Evolutionary conservation across 2,329 filamentous ascomycete species (phyloP).

Genomic region (Pyrenophora teres): DNA sequence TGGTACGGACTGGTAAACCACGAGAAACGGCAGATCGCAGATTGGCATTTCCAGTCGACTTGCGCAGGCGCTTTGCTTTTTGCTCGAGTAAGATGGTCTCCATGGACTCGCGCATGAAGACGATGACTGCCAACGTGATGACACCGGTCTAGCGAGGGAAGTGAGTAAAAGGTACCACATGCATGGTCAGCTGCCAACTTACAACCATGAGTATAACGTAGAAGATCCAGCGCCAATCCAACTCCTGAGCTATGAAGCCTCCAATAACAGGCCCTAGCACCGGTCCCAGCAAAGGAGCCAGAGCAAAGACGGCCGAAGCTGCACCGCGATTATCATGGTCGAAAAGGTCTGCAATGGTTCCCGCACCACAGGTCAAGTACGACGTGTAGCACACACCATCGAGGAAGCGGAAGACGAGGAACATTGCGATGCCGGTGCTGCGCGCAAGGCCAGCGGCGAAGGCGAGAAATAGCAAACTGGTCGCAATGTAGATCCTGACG

Average conservation of each 20-base stretch:
- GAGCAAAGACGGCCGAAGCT: slow-evolving; percentile 41
- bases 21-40: no score
- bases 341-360: slow-evolving; percentile 47
- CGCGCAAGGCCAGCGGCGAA: slow-evolving; percentile 40
- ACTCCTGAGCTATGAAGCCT: slow-evolving; percentile 66
- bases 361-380: slow-evolving; percentile 46
- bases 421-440: slow-evolving; percentile 17
- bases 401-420: slow-evolving; percentile 43
- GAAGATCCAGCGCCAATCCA: slow-evolving; percentile 76
- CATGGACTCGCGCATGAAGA: no score
- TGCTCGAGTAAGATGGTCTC: no score
- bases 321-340: slow-evolving; percentile 24
- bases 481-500: no score
- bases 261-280: slow-evolving; percentile 69
- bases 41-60: slow-evolving; percentile 59
- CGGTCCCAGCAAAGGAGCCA: slow-evolving; percentile 68
- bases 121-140: no score
- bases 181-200: no score
- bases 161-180: no score
- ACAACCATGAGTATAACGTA: slow-evolving; percentile 64
- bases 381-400: slow-evolving; percentile 43
- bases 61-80: slow-evolving; percentile 46
- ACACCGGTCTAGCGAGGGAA: no score
- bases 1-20: no score
- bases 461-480: slow-evolving; percentile 30